Base-by-base conservation (phyloP, 2,329 filamentous ascomycete species). In the Trichophyton schoenleinii region DNA sequence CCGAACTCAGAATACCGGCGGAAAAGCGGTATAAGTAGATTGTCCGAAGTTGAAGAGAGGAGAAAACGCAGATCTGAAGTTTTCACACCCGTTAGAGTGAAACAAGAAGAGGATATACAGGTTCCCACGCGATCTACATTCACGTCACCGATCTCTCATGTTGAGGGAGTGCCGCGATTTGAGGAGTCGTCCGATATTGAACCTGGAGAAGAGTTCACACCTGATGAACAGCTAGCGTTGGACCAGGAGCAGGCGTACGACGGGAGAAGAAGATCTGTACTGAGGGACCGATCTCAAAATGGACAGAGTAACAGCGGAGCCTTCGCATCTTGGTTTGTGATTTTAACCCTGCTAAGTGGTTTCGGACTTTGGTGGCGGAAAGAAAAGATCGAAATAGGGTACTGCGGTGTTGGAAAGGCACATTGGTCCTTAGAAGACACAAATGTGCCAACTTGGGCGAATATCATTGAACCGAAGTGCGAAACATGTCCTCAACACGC, bases 301-400 rank as follows among this genome's bases (percentile, higher is more conserved):
- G 72, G 80, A 61, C 22, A 22, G 22, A 74, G 78, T 36, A 73
- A 78, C 15, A 72, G 77, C 5, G 78, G 78, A 62, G 82, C 82
- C 62, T 83, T 83, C 0, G 86, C 89, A 15, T 79, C 92, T 1
- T 84, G 84, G 71, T 83, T 91, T 4, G 78, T 96, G 1, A 71
- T 92, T 2, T 71, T 88, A 20, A 85, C 87, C 0, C 75, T 94
- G 8, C 73, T 94, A 5, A 82, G 82, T 36, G 84, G 87, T 0
- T 89, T 95, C 65, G 87, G 81, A 34, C 83, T 83, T 7, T 94
- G 91, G 83, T 99, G 91, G 78, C 82, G 92, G 57, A 89, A 96
- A 71, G 94, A 99, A 74, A 97, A 97, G 79, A 79, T 96, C n/a
- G 87, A 89, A 15, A 89, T 97, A 20, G 94, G 95, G 38, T 99